Evolutionary conservation across 768 basidiomycete genomes (phyloP), one percentile per base, ranked within the genome.

Genomic region (Hericium erinaceus): DNA sequence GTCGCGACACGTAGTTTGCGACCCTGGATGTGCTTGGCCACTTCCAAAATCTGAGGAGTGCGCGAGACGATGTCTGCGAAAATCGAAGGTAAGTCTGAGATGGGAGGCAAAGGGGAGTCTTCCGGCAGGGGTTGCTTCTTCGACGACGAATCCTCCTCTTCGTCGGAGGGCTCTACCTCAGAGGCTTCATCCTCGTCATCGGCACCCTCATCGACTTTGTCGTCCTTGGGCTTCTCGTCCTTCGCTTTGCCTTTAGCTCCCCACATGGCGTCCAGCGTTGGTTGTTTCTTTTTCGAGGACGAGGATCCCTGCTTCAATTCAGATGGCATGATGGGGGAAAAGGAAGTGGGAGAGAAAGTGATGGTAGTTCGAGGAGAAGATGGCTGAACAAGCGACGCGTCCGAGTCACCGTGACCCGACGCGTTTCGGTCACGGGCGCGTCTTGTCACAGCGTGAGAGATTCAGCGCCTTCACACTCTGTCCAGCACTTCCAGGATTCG

Each of bases 1-100:
- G 95, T 98, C 4, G 93, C 95, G 58, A 98, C 82, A 70, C 93
- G 88, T 68, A 98, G 75, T 65, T 89, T 92, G 58, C 93, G 81
- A 2, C 93, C 92, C 58, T 78, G 70, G 51, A 91, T 72, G 48
- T 76, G 84, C 63, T 84, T 76, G 16, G 80, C 85, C 44, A 91
- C 83, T 2, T 74, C 73, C 65, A 82, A 80, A 60, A 92, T 82
- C 55, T 82, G 74, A 12, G 87, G 81, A 41, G 85, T 79, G 63
- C 75, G 82, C 51, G 77, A 72, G 60, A 91, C 78, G 46, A 93
- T 76, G 70, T 93, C 86, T 57, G 77, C 74, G 69, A 93, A 93
- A 64, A 93, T 91, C 55, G 79, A 77, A 24, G 84, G 79, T 51
- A 84, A 77, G 59, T 85, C 77, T 65, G 82, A 76, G 52, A 95